Evolutionary conservation across 2,329 filamentous ascomycete species (phyloP).

Genomic region (Fusarium citri): DNA sequence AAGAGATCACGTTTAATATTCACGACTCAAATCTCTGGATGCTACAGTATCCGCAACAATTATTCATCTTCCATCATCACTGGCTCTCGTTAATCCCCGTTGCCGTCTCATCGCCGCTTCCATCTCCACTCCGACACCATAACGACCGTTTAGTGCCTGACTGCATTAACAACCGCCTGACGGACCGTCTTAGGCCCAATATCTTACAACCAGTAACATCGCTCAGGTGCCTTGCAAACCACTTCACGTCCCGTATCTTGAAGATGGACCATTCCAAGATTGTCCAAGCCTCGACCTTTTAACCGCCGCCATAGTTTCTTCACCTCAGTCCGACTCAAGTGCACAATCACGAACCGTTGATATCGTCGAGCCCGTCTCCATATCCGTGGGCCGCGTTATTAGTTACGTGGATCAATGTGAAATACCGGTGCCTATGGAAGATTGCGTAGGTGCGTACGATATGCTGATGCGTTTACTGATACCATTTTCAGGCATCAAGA

Average conservation of each 20-base stretch:
- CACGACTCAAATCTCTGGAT: conserved; percentile 1
- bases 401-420: conserved; percentile 17
- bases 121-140: conserved; percentile 32
- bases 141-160: conserved; percentile 32
- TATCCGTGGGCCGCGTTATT: conserved; percentile 15
- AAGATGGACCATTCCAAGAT: conserved; percentile 38
- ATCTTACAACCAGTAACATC: conserved; percentile 39
- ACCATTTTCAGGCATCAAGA: conserved; percentile 26
- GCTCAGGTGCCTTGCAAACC: conserved; percentile 30
- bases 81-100: conserved; percentile 13
- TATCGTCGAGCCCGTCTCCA: conserved; percentile 4
- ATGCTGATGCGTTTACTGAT: conserved; percentile 20
- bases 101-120: conserved; percentile 22
- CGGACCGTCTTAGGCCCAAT: conserved; percentile 27
- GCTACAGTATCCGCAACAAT: conserved; percentile 3
- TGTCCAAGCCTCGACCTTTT: conserved; percentile 34
- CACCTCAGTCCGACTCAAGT: conserved; percentile 1
- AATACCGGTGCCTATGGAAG: conserved; percentile 20
- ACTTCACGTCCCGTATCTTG: conserved; percentile 24
- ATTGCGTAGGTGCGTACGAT: neutral
- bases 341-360: neutral
- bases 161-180: conserved; percentile 42
- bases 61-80: conserved; percentile 6
- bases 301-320: conserved; percentile 29
- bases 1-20: conserved; percentile 7